A percentile compares a stretch with the other conserved stretches of the same genome.
Conservation (phyloP, 345 rosid genomes). For the Lepidium sativum region DNA sequence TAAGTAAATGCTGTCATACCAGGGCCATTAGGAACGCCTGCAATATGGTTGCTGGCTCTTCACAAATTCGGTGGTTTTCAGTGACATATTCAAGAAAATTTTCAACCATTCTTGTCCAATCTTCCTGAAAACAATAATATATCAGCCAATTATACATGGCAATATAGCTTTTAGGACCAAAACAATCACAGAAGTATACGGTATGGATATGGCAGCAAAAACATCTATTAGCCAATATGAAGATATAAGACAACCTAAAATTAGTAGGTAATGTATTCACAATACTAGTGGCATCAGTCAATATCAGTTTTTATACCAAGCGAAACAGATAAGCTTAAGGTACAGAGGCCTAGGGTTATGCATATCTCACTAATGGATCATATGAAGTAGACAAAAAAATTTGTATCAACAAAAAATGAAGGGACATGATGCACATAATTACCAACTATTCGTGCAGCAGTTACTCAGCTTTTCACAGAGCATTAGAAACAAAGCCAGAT, state of each 20-base stretch:
- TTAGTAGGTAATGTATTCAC: background rate
- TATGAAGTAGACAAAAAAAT: background rate
- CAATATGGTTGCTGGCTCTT: constrained; percentile 47
- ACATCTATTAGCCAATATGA: constrained; percentile 1
- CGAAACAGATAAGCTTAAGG: background rate
- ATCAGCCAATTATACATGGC: constrained; percentile 1
- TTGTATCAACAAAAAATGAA: background rate
- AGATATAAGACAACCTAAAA: constrained; percentile 1
- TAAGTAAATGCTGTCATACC: constrained; percentile 41
- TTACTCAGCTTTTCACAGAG: background rate
- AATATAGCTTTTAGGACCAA: background rate
- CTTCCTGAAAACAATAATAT: constrained; percentile 46
- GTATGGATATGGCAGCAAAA: background rate
- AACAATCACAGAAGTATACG: constrained; percentile 3
- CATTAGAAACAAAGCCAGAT: background rate
- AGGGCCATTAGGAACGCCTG: constrained; percentile 86
- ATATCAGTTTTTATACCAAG: background rate
- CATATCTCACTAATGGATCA: background rate
- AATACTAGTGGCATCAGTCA: background rate
- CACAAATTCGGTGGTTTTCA: constrained; percentile 49
- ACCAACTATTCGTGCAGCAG: constrained; percentile 1
- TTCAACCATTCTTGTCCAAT: constrained; percentile 46
- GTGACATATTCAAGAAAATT: constrained; percentile 62
- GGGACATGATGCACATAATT: constrained; percentile 5
- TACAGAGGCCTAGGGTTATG: background rate